Percentiles rank a stretch among this genome's conserved stretches.
Conservation (phyloP, 2,329 filamentous ascomycete species). For the Fusarium concolor region DNA sequence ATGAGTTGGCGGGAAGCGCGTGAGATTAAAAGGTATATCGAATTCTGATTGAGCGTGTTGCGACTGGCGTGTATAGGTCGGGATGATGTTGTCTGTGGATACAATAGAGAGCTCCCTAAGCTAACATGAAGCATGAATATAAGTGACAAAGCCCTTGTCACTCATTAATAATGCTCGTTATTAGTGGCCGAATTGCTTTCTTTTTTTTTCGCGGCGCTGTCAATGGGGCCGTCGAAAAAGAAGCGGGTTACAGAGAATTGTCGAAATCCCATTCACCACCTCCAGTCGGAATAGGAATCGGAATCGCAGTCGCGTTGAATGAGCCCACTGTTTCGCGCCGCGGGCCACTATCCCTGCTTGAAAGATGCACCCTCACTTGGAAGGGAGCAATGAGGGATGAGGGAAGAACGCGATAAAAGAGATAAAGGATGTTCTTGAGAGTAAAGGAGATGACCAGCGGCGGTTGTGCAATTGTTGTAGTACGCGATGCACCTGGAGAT, state of each 20-base stretch:
- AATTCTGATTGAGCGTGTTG: constrained; percentile 8
- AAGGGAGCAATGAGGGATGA: constrained; percentile 4
- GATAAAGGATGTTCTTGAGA: background rate
- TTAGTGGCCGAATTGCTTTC: constrained; percentile 23
- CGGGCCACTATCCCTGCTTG: constrained; percentile 33
- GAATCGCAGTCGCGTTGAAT: constrained; percentile 36
- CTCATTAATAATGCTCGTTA: constrained; percentile 8
- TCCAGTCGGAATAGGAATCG: constrained; percentile 26
- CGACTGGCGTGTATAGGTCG: constrained; percentile 28
- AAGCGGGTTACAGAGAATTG: constrained; percentile 32
- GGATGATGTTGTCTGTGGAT: constrained; percentile 2
- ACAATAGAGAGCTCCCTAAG: constrained; percentile 5
- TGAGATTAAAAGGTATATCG: constrained; percentile 16
- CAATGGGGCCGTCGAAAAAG: constrained; percentile 39
- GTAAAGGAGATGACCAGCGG: constrained; percentile 9
- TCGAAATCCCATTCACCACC: constrained; percentile 34
- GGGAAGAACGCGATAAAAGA: constrained; percentile 4
- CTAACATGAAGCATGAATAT: background rate
- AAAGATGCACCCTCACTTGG: constrained; percentile 19
- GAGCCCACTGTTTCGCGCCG: constrained; percentile 39
- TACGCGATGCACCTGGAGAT: constrained; percentile 21
- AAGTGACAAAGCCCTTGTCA: constrained; percentile 18
- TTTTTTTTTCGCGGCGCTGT: constrained; percentile 24
- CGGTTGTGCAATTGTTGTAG: constrained; percentile 32
- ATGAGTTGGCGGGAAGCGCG: constrained; percentile 31